Evolutionary conservation across 257 asterid species (phyloP).

Genomic region (Linaria vulgaris): DNA sequence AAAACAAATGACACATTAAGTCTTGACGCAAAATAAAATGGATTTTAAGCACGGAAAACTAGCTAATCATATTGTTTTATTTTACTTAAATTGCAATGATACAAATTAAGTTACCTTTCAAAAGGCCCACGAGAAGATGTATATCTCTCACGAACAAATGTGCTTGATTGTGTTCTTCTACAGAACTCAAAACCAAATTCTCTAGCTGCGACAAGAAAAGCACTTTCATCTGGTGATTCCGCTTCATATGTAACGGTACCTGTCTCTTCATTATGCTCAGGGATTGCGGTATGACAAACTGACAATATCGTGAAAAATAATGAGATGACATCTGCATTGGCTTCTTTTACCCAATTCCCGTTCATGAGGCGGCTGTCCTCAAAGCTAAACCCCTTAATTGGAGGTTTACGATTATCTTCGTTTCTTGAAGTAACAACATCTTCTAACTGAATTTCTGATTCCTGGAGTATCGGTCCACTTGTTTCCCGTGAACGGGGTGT

Average conservation of each 20-base stretch:
- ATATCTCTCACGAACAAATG: slow-evolving; percentile 67
- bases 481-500: slow-evolving; percentile 43
- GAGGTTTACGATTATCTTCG: slow-evolving; percentile 43
- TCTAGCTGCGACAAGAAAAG: slow-evolving; percentile 92
- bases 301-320: slow-evolving; percentile 80
- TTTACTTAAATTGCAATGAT: too few species aligned
- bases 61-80: slow-evolving; percentile 9
- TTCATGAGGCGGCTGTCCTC: slow-evolving; percentile 79
- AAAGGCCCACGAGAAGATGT: slow-evolving; percentile 64
- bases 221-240: slow-evolving; percentile 92
- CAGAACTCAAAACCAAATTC: slow-evolving; percentile 94
- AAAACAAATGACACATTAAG: slow-evolving; percentile 13
- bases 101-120: slow-evolving; percentile 52
- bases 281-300: slow-evolving; percentile 90
- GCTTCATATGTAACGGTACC: slow-evolving; percentile 77
- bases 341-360: slow-evolving; percentile 83
- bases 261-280: slow-evolving; percentile 75
- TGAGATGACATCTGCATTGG: slow-evolving; percentile 54
- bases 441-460: slow-evolving; percentile 74
- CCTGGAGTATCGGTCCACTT: slow-evolving; percentile 28
- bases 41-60: slow-evolving; percentile 1
- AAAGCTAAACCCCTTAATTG: slow-evolving; percentile 85
- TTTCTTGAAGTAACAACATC: slow-evolving; percentile 55
- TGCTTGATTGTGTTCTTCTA: slow-evolving; percentile 78
- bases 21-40: slow-evolving; percentile 10